Evolutionary conservation across 2,329 filamentous ascomycete genomes (phyloP).

Genomic region (Penicillium sclerotigenum): DNA sequence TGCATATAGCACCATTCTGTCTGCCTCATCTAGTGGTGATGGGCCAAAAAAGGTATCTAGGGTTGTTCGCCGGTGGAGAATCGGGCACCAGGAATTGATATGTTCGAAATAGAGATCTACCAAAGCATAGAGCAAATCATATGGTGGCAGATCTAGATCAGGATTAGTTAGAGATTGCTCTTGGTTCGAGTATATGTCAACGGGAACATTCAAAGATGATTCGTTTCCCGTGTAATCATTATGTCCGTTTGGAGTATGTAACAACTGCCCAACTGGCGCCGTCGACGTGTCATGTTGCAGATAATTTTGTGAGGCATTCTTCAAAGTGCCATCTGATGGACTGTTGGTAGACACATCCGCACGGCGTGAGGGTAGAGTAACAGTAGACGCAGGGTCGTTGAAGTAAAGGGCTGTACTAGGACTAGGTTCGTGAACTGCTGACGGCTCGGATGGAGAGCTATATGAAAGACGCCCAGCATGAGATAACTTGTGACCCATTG

Average conservation of each 20-base stretch:
- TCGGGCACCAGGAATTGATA: constrained; percentile 82
- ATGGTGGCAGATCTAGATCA: constrained; percentile 69
- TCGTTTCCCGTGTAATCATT: constrained; percentile 46
- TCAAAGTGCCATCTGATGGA: constrained; percentile 35
- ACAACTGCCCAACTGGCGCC: constrained; percentile 19
- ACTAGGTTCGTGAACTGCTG: constrained; percentile 52
- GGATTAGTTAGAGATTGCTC: constrained; percentile 46
- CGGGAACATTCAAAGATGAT: constrained; percentile 57
- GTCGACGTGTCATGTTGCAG: constrained; percentile 23
- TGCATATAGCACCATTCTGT: constrained; percentile 78
- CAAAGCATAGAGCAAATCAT: constrained; percentile 68
- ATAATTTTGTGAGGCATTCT: constrained; percentile 24
- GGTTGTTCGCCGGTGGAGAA: constrained; percentile 79
- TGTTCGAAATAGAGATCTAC: constrained; percentile 77
- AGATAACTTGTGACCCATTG: constrained; percentile 26
- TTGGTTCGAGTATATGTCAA: constrained; percentile 53
- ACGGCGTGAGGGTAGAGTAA: constrained; percentile 47
- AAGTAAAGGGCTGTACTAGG: constrained; percentile 60
- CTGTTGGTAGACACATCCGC: constrained; percentile 43
- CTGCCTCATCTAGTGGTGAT: constrained; percentile 71
- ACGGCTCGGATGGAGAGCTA: constrained; percentile 53
- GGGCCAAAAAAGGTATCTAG: constrained; percentile 78
- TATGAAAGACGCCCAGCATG: constrained; percentile 31
- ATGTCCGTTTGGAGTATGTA: constrained; percentile 23
- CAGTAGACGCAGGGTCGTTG: constrained; percentile 54